phyloP scores from a whole-genome alignment of 2,329 filamentous ascomycete genomes.

The Nectriaceae sp. region DNA sequence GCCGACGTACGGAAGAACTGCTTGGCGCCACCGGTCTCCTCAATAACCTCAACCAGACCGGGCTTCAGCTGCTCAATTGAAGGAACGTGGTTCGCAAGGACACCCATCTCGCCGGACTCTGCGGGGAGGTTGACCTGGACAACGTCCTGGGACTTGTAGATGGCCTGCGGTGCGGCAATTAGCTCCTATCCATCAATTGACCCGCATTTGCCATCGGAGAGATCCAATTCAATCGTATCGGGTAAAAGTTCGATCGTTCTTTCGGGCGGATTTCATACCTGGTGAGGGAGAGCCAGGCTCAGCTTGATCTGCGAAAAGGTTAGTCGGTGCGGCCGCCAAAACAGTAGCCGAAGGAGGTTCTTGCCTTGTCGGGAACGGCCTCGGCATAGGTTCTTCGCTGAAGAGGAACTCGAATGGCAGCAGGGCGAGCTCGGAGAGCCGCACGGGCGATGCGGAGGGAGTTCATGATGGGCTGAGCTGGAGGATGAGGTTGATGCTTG shows the following conservation, averaged over 20 bases:
- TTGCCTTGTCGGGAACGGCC: conserved; percentile 79
- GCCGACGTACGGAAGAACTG: conserved; percentile 90
- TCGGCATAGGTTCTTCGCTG: conserved; percentile 92
- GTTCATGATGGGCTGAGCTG: conserved; percentile 74
- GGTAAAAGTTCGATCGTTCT: conserved; percentile 19
- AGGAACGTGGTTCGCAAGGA: conserved; percentile 97
- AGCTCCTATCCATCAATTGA: conserved; percentile 38
- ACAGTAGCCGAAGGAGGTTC: conserved; percentile 30
- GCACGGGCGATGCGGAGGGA: conserved; percentile 88
- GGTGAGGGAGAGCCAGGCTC: conserved; percentile 94
- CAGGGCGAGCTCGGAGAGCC: conserved; percentile 81
- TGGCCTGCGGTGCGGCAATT: conserved; percentile 64
- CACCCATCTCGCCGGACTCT: conserved; percentile 98
- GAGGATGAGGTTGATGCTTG: conserved; percentile 53
- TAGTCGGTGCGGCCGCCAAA: conserved; percentile 26
- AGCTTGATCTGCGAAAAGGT: conserved; percentile 75
- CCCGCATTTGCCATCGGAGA: conserved; percentile 17
- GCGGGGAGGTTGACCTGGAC: conserved; percentile 99
- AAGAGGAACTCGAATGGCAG: conserved; percentile 72
- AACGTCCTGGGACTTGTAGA: conserved; percentile 69
- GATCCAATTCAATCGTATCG: conserved; percentile 32
- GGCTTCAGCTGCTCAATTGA: conserved; percentile 99
- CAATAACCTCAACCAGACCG: conserved; percentile 90
- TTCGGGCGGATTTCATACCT: conserved; percentile 66
- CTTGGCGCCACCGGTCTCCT: conserved; percentile 88